Conservation (phyloP, 2,329 filamentous ascomycete genomes). For the Aspergillus sp. region DNA sequence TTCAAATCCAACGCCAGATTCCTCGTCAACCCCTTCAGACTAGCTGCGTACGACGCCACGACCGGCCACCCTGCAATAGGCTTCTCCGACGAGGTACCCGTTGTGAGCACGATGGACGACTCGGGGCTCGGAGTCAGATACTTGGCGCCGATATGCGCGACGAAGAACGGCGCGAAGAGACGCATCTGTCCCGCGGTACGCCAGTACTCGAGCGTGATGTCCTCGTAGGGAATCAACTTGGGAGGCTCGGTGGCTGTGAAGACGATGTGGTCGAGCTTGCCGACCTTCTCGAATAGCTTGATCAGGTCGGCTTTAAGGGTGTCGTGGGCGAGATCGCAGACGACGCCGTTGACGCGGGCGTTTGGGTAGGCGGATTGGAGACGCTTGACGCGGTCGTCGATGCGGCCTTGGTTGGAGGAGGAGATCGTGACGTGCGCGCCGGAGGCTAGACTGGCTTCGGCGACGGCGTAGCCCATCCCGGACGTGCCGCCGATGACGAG, state of each 20-base stretch:
- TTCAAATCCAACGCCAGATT: conserved; percentile 62
- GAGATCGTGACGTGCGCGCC: conserved; percentile 60
- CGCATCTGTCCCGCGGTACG: conserved; percentile 48
- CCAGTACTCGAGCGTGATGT: conserved; percentile 43
- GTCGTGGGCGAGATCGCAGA: conserved; percentile 50
- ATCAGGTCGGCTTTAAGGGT: conserved; percentile 51
- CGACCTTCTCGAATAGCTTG: conserved; percentile 43
- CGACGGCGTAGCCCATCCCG: conserved; percentile 63
- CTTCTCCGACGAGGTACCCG: conserved; percentile 49
- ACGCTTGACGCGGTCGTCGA: conserved; percentile 48
- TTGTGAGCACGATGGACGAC: conserved; percentile 58
- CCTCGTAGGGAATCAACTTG: conserved; percentile 42
- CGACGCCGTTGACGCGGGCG: conserved; percentile 31
- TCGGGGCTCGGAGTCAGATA: conserved; percentile 45
- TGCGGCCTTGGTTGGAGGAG: conserved; percentile 54
- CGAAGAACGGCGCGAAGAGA: conserved; percentile 51
- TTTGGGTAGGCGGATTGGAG: conserved; percentile 42
- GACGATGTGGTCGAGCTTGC: conserved; percentile 3
- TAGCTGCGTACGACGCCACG: conserved; percentile 28
- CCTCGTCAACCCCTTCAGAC: conserved; percentile 53
- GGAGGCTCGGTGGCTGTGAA: background rate
- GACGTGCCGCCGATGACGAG: conserved; percentile 64
- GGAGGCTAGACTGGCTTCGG: conserved; percentile 56
- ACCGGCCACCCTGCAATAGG: conserved; percentile 40
- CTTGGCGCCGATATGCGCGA: conserved; percentile 51